Evolutionary conservation across 139 green algal genomes (phyloP).

Genomic region (Volvox reticuliferus): DNA sequence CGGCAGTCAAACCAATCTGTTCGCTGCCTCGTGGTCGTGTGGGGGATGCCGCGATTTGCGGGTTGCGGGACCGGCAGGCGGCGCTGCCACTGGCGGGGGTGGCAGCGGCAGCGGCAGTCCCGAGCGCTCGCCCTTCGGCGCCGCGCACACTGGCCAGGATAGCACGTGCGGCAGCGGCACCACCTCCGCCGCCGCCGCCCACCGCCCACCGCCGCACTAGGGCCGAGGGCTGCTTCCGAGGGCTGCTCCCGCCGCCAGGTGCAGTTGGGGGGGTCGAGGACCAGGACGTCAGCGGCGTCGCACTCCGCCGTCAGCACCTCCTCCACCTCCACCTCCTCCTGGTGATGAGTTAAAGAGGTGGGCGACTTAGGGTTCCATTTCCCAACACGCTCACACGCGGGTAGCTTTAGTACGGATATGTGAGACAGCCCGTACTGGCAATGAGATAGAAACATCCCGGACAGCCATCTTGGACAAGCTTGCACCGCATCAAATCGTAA

Average conservation of each 20-base stretch:
- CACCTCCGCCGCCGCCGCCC: neutral
- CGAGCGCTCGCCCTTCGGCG: neutral
- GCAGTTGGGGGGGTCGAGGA: constrained; percentile 16
- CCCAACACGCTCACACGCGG: too few relatives aligned
- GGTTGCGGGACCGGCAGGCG: neutral
- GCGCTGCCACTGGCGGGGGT: neutral
- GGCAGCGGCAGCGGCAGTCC: too few relatives aligned
- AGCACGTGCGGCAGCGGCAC: neutral
- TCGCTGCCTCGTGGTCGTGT: too few relatives aligned
- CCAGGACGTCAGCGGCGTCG: neutral
- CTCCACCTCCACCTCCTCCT: constrained; percentile 10
- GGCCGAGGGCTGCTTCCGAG: neutral
- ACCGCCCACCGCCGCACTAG: too few relatives aligned
- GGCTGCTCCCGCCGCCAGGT: constrained; percentile 19
- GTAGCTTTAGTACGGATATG: too few relatives aligned
- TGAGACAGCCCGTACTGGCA: too few relatives aligned
- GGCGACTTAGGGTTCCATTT: neutral
- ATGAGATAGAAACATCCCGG: too few relatives aligned
- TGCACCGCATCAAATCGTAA: too few relatives aligned
- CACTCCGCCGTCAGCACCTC: too few relatives aligned
- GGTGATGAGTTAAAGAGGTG: neutral
- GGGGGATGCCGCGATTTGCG: neutral
- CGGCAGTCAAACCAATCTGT: too few relatives aligned
- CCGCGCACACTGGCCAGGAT: neutral
- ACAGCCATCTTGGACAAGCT: too few relatives aligned